A percentile compares a stretch with the other conserved stretches of the same genome.
Evolutionary conservation across 495 filamentous ascomycete genomes (phyloP).

Genomic region (Tuber microsphaerosporum): DNA sequence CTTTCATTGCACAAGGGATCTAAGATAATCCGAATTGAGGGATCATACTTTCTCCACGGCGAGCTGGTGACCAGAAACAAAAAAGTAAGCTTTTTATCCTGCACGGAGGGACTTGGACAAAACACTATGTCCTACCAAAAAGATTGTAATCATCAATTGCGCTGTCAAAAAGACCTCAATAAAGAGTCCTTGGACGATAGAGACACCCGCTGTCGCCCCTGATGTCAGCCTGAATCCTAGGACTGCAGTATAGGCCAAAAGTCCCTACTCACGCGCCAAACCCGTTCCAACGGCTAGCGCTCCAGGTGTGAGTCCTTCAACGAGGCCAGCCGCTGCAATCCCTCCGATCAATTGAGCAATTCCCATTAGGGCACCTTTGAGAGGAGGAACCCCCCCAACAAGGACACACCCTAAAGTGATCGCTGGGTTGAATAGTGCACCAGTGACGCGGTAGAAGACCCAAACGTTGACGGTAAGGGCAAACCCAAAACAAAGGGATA

Average conservation of each 20-base stretch:
- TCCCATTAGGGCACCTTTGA: slow-evolving; percentile 50
- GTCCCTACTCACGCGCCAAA: slow-evolving; percentile 21
- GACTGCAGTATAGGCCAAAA: not conserved
- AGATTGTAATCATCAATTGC: slow-evolving; percentile 67
- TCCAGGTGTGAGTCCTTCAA: slow-evolving; percentile 33
- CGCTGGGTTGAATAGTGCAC: slow-evolving; percentile 76
- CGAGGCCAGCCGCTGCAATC: slow-evolving; percentile 56
- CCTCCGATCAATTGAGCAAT: slow-evolving; percentile 53
- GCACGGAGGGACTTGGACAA: not conserved
- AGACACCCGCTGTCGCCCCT: slow-evolving; percentile 32
- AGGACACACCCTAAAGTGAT: slow-evolving; percentile 56
- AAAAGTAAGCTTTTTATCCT: slow-evolving; percentile 19
- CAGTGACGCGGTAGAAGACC: slow-evolving; percentile 75
- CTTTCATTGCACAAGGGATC: not conserved
- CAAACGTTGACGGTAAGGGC: slow-evolving; percentile 73
- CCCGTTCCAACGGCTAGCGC: slow-evolving; percentile 28
- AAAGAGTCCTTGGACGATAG: slow-evolving; percentile 58
- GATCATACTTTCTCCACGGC: slow-evolving; percentile 60
- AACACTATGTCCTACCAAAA: slow-evolving; percentile 51
- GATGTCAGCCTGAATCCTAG: not conserved
- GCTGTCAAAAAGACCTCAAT: slow-evolving; percentile 78
- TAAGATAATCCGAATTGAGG: not conserved
- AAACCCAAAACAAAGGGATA: slow-evolving; percentile 65
- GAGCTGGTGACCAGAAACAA: slow-evolving; percentile 42
- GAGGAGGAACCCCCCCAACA: slow-evolving; percentile 51